Evolutionary conservation across 1,284 basidiomycete species (phyloP).

Genomic region (Agaricales sp.): DNA sequence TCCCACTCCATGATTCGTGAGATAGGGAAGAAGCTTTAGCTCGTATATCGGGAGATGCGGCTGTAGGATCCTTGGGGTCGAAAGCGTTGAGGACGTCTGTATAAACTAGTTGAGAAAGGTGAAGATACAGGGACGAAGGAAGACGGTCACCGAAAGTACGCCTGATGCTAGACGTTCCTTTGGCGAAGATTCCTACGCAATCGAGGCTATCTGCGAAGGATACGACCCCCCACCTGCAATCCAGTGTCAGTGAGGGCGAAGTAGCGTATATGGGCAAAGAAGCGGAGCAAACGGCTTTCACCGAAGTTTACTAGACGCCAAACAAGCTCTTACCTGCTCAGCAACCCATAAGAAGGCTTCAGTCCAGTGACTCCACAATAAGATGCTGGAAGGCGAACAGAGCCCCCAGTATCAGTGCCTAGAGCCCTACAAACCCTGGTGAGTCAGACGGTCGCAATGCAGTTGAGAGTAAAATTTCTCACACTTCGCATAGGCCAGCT

Average conservation of each 20-base stretch:
- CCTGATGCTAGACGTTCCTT: slow-evolving; percentile 37
- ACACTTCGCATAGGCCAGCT: slow-evolving; percentile 73
- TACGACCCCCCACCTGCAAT: slow-evolving; percentile 77
- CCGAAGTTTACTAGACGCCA: not conserved
- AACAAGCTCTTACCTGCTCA: slow-evolving; percentile 56
- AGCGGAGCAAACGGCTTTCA: slow-evolving; percentile 1
- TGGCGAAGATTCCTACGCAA: slow-evolving; percentile 80
- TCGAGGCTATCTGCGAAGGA: slow-evolving; percentile 94
- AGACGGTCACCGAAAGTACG: slow-evolving; percentile 51
- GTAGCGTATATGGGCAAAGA: not conserved
- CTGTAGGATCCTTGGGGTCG: slow-evolving; percentile 77
- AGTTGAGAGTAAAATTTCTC: slow-evolving; percentile 19
- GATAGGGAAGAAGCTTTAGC: slow-evolving; percentile 10
- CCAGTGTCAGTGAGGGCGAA: not conserved
- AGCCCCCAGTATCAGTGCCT: slow-evolving; percentile 94
- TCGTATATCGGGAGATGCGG: slow-evolving; percentile 38
- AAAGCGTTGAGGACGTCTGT: slow-evolving; percentile 54
- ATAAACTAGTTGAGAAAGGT: not conserved
- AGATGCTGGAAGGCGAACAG: slow-evolving; percentile 84
- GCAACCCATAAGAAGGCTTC: slow-evolving; percentile 90
- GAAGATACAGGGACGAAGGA: not conserved
- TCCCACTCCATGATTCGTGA: not conserved
- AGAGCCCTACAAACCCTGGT: slow-evolving; percentile 51
- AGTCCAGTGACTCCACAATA: slow-evolving; percentile 90
- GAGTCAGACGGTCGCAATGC: not conserved